Percentiles rank a stretch among this genome's conserved stretches.
phyloP scores from a whole-genome alignment of 257 asterid species.

The Solanum etuberosum region DNA sequence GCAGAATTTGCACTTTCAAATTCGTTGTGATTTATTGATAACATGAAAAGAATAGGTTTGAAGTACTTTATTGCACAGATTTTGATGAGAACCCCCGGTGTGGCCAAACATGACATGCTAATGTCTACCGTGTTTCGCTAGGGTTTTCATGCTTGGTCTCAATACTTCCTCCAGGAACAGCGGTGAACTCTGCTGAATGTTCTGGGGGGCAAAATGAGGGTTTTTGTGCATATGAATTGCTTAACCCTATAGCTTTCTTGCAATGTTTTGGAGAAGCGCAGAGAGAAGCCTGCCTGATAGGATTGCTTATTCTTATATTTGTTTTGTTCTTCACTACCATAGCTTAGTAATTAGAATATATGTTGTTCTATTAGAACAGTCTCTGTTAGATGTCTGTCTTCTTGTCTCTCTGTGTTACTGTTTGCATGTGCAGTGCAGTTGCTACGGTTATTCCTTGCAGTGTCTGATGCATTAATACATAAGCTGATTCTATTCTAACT shows the following conservation, averaged over 20 bases:
- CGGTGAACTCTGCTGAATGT: not conserved
- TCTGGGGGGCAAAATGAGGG: not conserved
- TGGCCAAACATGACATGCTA: not conserved
- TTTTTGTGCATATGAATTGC: not conserved
- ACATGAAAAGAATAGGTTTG: not conserved
- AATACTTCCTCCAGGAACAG: not conserved
- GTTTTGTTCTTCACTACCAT: not conserved
- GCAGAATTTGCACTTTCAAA: not conserved
- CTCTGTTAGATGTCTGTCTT: not conserved
- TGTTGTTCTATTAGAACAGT: not conserved
- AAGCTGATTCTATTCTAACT: not conserved
- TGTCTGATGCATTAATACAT: not conserved
- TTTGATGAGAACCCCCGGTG: not conserved
- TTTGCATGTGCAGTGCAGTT: not conserved
- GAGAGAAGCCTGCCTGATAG: not conserved
- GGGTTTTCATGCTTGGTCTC: not conserved
- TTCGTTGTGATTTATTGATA: not conserved
- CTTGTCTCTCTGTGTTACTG: not conserved
- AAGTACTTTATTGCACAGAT: not conserved
- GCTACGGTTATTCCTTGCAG: not conserved
- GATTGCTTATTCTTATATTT: not conserved
- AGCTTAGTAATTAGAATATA: not conserved
- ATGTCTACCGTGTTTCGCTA: not conserved
- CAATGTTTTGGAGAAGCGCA: not conserved
- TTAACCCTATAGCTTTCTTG: not conserved